phyloP scores from a whole-genome alignment of 257 asterid genomes.

The Schizonepeta tenuifolia region DNA sequence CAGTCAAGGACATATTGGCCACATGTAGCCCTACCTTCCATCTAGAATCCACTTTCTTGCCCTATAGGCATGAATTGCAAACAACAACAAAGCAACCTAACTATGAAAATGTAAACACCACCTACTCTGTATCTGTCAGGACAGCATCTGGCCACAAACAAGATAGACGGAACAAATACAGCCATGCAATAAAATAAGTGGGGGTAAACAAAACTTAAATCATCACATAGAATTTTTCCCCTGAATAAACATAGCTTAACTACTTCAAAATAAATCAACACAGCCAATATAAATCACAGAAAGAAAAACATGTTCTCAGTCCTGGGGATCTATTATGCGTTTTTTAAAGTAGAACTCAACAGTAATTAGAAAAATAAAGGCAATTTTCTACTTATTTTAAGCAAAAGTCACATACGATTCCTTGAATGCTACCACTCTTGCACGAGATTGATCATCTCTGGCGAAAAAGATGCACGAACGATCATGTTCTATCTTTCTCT shows the following conservation, averaged over 20 bases:
- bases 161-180: slow-evolving; percentile 1
- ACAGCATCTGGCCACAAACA: slow-evolving; percentile 14
- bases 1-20: slow-evolving; percentile 26
- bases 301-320: background rate
- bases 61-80: slow-evolving; percentile 11
- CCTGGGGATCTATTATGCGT: slow-evolving; percentile 12
- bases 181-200: background rate
- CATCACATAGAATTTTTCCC: slow-evolving; percentile 15
- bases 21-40: slow-evolving; percentile 15
- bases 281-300: slow-evolving; percentile 6
- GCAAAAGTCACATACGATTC: slow-evolving; percentile 62
- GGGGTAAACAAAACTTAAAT: slow-evolving; percentile 24
- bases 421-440: slow-evolving; percentile 72
- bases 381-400: slow-evolving; percentile 25
- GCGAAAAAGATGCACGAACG: slow-evolving; percentile 59
- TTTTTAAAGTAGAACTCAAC: slow-evolving; percentile 11
- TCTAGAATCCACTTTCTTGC: slow-evolving; percentile 11
- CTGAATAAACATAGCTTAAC: slow-evolving; percentile 15
- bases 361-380: slow-evolving; percentile 2
- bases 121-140: slow-evolving; percentile 6
- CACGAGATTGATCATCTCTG: slow-evolving; percentile 58
- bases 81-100: slow-evolving; percentile 3
- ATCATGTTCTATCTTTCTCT: slow-evolving; percentile 56
- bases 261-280: background rate
- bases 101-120: slow-evolving; percentile 13